phyloP scores from a whole-genome alignment of 305 asterid species.

The Fraxinus sp. region DNA sequence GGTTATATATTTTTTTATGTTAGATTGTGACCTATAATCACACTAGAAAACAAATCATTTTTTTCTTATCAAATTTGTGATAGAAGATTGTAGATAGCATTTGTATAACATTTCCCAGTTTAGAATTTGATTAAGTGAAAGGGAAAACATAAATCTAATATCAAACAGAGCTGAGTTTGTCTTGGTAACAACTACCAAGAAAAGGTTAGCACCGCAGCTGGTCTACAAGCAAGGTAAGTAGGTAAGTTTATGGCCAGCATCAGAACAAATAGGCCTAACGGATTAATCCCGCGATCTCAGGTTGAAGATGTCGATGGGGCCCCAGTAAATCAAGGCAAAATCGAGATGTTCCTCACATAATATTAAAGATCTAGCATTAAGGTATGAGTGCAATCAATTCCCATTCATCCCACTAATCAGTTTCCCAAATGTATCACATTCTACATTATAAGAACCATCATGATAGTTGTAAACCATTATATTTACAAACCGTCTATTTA shows the following conservation, averaged over 20 bases:
- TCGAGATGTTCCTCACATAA: neutral
- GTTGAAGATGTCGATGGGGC: neutral
- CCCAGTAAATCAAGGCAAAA: neutral
- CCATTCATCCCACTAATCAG: neutral
- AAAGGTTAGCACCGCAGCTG: neutral
- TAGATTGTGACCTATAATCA: neutral
- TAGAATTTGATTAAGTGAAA: neutral
- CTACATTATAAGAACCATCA: neutral
- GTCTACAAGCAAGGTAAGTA: slow-evolving; percentile 10
- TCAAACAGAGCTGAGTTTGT: neutral
- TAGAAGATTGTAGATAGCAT: neutral
- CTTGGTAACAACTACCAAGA: neutral
- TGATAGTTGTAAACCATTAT: neutral
- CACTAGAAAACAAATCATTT: neutral
- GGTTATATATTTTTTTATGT: neutral
- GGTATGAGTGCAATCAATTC: neutral
- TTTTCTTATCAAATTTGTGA: neutral
- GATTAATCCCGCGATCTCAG: slow-evolving; percentile 15
- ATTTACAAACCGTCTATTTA: neutral
- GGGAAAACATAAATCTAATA: neutral
- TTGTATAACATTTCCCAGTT: neutral
- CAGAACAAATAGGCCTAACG: neutral
- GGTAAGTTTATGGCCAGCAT: slow-evolving; percentile 9
- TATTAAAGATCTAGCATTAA: neutral
- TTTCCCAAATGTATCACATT: neutral